Percentiles rank a stretch among this genome's conserved stretches.
These are phyloP conservation scores for Thraustochytrium striatum DNA, from an alignment of 352 stramenopile species.

Conservation along the genomic window DNA sequence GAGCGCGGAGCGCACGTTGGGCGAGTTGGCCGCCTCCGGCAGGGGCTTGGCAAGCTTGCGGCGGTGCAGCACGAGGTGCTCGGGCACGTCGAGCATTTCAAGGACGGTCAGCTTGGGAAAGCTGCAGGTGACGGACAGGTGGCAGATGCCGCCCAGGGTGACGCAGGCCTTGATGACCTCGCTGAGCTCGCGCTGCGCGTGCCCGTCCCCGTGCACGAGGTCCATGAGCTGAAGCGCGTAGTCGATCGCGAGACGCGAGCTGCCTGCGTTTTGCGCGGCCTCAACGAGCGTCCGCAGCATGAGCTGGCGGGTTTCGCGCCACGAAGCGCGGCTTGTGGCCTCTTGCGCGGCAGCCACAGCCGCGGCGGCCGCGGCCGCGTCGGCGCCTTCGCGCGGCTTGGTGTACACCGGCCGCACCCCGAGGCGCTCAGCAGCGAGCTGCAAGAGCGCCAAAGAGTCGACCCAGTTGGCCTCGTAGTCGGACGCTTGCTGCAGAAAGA, in stretches of 20 bases:
- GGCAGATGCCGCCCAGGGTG: slow-evolving; percentile 17
- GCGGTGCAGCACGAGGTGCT: slow-evolving; percentile 36
- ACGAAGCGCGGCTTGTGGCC: slow-evolving; percentile 11
- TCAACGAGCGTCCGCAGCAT: slow-evolving; percentile 39
- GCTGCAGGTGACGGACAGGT: slow-evolving; percentile 9
- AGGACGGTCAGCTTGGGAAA: slow-evolving; percentile 16
- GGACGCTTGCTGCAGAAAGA: slow-evolving; percentile 40
- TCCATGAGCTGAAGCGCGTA: slow-evolving; percentile 42
- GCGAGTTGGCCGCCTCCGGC: background rate
- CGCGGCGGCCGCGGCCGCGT: background rate
- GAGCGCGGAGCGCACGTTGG: background rate
- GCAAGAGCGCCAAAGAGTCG: slow-evolving; percentile 10
- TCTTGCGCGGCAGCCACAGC: background rate
- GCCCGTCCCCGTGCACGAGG: background rate
- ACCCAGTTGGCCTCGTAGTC: slow-evolving; percentile 34
- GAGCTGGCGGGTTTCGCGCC: background rate
- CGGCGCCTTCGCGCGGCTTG: background rate
- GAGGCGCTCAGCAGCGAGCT: slow-evolving; percentile 33
- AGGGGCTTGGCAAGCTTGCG: background rate
- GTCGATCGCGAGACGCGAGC: slow-evolving; percentile 41
- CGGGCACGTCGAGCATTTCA: background rate
- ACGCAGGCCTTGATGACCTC: slow-evolving; percentile 41
- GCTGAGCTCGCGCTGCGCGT: slow-evolving; percentile 2
- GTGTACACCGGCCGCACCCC: background rate
- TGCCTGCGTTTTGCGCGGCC: slow-evolving; percentile 39